Evolutionary conservation across 2,329 filamentous ascomycete genomes (phyloP).

Genomic region (Aspergillus sp.): DNA sequence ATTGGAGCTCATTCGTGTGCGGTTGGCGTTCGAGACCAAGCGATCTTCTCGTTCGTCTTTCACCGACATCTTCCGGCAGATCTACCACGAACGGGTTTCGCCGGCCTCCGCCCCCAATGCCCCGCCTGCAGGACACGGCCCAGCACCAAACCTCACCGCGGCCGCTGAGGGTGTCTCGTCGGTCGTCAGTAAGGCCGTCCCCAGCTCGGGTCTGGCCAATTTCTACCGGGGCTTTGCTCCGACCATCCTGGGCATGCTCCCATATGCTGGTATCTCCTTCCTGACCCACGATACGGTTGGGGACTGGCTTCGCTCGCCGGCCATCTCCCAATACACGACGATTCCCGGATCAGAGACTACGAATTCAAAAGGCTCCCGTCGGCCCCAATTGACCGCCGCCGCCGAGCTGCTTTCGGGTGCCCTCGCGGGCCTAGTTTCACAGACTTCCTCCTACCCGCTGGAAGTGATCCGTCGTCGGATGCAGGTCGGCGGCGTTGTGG

Average conservation of each 20-base stretch:
- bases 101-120: conserved; percentile 31
- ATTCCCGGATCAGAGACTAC: conserved; percentile 57
- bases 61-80: conserved; percentile 73
- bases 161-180: conserved; percentile 32
- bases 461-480: conserved; percentile 90
- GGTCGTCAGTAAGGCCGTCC: conserved; percentile 52
- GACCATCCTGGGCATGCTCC: conserved; percentile 90
- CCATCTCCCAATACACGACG: conserved; percentile 70
- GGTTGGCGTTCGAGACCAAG: conserved; percentile 91
- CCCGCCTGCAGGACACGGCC: conserved; percentile 39
- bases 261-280: conserved; percentile 94
- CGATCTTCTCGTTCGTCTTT: conserved; percentile 67
- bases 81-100: conserved; percentile 72
- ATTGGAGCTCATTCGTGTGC: conserved; percentile 86
- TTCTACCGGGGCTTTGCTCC: conserved; percentile 94
- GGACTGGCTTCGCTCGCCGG: conserved; percentile 72
- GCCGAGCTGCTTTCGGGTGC: conserved; percentile 84
- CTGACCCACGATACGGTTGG: conserved; percentile 88
- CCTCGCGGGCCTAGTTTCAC: conserved; percentile 80
- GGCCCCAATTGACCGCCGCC: conserved; percentile 74
- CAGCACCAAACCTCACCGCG: conserved; percentile 26
- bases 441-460: conserved; percentile 89
- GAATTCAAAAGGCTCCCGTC: conserved; percentile 50
- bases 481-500: conserved; percentile 94
- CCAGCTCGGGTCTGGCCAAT: conserved; percentile 71